Evolutionary conservation across 495 filamentous ascomycete genomes (phyloP).

Genomic region (Podospora comata): DNA sequence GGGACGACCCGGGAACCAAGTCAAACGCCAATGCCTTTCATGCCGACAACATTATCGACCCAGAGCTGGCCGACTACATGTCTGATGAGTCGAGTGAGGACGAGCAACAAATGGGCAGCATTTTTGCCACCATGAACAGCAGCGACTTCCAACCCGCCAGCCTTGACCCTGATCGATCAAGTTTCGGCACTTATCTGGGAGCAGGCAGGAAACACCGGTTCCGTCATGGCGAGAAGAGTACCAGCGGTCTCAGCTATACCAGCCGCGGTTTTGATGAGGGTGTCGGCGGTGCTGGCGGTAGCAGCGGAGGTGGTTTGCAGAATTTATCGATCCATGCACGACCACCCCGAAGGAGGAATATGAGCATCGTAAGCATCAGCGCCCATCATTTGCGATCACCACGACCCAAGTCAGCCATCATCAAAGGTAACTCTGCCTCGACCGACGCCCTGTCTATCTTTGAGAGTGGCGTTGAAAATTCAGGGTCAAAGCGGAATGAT

Average conservation of each 20-base stretch:
- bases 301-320: constrained; percentile 18
- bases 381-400: constrained; percentile 66
- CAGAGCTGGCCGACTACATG: constrained; percentile 90
- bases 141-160: constrained; percentile 42
- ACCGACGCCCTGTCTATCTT: constrained; percentile 42
- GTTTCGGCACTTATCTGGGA: constrained; percentile 52
- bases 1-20: constrained; percentile 58
- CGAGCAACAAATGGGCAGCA: constrained; percentile 84
- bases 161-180: constrained; percentile 48
- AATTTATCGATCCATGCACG: constrained; percentile 55
- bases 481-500: constrained; percentile 67
- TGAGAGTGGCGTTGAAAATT: constrained; percentile 29
- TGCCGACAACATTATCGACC: constrained; percentile 96
- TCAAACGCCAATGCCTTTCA: constrained; percentile 86
- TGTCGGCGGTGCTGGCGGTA: background rate
- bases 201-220: constrained; percentile 72
- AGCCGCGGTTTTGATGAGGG: constrained; percentile 51
- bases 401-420: constrained; percentile 47
- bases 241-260: constrained; percentile 57
- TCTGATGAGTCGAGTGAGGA: constrained; percentile 93
- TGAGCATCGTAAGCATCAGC: constrained; percentile 69
- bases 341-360: constrained; percentile 65
- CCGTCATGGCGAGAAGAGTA: constrained; percentile 66
- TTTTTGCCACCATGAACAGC: constrained; percentile 67
- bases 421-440: constrained; percentile 43